Evolutionary conservation across 768 basidiomycete genomes (phyloP).

Genomic region (Leccinellum albellum): DNA sequence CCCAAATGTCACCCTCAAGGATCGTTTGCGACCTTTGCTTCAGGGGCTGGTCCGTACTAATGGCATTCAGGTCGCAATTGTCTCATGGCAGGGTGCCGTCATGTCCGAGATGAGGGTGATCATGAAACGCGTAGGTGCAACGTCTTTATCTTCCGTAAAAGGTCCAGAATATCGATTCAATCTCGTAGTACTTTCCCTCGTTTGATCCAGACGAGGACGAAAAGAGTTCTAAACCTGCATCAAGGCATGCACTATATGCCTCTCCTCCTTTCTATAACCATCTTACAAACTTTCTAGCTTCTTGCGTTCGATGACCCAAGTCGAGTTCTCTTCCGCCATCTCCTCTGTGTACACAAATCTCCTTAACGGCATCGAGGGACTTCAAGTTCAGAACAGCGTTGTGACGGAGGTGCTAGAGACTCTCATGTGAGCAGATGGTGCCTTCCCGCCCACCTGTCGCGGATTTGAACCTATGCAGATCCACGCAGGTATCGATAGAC

Average conservation of each 20-base stretch:
- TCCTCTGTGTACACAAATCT: conserved; percentile 58
- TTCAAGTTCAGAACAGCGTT: conserved; percentile 57
- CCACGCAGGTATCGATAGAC: conserved; percentile 37
- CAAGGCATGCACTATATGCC: conserved; percentile 19
- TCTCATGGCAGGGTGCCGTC: conserved; percentile 69
- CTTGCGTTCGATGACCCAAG: conserved; percentile 64
- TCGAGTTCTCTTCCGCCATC: conserved; percentile 62
- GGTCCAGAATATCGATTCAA: neutral
- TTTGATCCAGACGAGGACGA: conserved; percentile 56
- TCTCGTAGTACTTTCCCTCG: conserved; percentile 52
- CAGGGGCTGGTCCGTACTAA: conserved; percentile 73
- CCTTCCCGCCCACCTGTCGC: neutral
- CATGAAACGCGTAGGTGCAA: conserved; percentile 53
- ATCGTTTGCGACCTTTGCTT: conserved; percentile 67
- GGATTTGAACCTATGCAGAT: conserved; percentile 27
- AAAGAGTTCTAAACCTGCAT: conserved; percentile 28
- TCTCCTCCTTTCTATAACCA: conserved; percentile 5
- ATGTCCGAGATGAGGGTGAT: conserved; percentile 55
- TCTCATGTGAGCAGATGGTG: conserved; percentile 34
- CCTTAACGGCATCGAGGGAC: conserved; percentile 61
- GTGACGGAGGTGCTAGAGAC: conserved; percentile 57
- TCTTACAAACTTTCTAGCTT: conserved; percentile 43
- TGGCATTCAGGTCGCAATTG: conserved; percentile 62
- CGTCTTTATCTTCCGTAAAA: neutral
- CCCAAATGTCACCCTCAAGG: conserved; percentile 47